Evolutionary conservation across 1,284 basidiomycete species (phyloP), one percentile per base, ranked within the genome.

Genomic region (Ganoderma sinense): DNA sequence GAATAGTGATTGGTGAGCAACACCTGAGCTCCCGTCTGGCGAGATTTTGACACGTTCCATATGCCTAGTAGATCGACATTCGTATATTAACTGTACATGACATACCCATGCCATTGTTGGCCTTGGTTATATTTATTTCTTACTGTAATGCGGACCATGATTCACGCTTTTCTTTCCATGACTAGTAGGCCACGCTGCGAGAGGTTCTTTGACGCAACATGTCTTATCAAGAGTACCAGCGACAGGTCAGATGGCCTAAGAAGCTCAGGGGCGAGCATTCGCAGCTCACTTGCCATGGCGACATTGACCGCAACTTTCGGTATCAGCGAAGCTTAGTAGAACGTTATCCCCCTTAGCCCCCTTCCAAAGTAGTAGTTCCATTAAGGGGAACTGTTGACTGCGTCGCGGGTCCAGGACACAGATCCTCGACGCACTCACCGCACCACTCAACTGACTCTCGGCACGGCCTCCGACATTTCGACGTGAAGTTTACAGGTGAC

Each of bases 61-160:
- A 36, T 62, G 43, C 26, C 40, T 33, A 29, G n/a, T 62, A 68
- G 67, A 64, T 56, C 43, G 41, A 56, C 53, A 58, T 39, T 56
- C 48, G 51, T 36, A 51, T 55, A 26, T 53, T 69, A 66, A 62
- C 64, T 64, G 55, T 55, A 45, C 60, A 59, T 56, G 60, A 62
- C 39, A 48, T 55, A 58, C 60, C 36, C 62, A 26, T 66, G 45
- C 67, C 61, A 64, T 41, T 33, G 53, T 62, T 60, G 33, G 65
- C 65, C 67, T 68, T 70, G 68, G 67, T 69, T 66, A 69, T 70
- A 70, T 70, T 69, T 70, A 73, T 73, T 58, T 8, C 59, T 62
- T 62, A 65, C 69, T 73, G 69, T 73, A 71, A 71, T 70, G 56
- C 67, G 68, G 62, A 26, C 23, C 23, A 26, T 51, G 48, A 71